These are phyloP conservation scores for Alnus rubra DNA, from an alignment of 306 rosid genomes.

Conservation along the genomic window DNA sequence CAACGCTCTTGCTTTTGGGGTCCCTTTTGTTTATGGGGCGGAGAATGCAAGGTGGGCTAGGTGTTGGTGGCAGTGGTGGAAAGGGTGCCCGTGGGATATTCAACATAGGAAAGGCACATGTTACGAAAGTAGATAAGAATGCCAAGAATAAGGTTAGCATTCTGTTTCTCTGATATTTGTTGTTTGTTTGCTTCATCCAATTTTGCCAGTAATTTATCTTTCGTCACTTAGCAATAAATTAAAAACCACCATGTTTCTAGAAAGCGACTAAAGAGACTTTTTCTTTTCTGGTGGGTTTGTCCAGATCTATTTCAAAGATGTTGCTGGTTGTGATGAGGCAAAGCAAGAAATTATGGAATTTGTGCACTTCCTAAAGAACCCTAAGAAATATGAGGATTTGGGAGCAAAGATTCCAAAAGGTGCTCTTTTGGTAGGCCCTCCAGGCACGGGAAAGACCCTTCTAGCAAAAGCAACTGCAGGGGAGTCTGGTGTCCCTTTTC, in stretches of 20 bases:
- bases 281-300: constrained; percentile 14
- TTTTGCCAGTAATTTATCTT: constrained; percentile 14
- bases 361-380: constrained; percentile 92
- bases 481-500: constrained; percentile 94
- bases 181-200: neutral
- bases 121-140: constrained; percentile 85
- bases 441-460: constrained; percentile 98
- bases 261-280: constrained; percentile 14
- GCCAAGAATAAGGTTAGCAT: constrained; percentile 77
- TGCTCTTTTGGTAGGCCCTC: constrained; percentile 95
- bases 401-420: constrained; percentile 99
- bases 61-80: constrained; percentile 75
- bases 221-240: neutral
- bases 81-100: constrained; percentile 86
- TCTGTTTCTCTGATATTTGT: constrained; percentile 1
- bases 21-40: constrained; percentile 65
- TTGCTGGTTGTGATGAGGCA: constrained; percentile 98
- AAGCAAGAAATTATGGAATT: constrained; percentile 97
- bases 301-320: constrained; percentile 85
- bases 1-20: constrained; percentile 72
- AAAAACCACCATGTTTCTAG: neutral
- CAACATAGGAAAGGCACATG: constrained; percentile 89
- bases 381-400: constrained; percentile 87
- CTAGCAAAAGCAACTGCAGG: constrained; percentile 98
- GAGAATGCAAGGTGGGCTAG: constrained; percentile 83